A percentile compares a stretch with the other conserved stretches of the same genome.
phyloP scores from a whole-genome alignment of 2,329 filamentous ascomycete genomes.

The Colletotrichum sp. region DNA sequence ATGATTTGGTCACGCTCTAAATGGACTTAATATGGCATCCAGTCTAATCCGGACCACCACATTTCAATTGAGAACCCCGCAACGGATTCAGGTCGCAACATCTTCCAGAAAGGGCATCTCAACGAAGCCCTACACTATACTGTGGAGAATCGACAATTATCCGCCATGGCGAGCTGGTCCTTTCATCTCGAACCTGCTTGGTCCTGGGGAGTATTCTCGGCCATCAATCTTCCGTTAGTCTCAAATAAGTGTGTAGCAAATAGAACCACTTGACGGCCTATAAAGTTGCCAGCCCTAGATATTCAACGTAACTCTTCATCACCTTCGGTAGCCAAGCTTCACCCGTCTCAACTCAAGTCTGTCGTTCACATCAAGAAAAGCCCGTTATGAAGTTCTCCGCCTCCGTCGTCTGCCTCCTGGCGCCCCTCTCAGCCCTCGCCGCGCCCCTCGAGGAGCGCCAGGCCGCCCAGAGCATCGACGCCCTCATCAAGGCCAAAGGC shows the following conservation, averaged over 20 bases:
- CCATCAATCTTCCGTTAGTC: neutral
- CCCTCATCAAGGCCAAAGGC: constrained; percentile 63
- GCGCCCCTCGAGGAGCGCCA: constrained; percentile 40
- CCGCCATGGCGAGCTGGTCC: neutral
- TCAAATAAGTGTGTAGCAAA: neutral
- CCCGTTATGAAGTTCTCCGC: constrained; percentile 26
- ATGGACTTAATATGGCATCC: neutral
- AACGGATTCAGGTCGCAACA: neutral
- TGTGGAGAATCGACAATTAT: neutral
- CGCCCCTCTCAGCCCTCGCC: constrained; percentile 41
- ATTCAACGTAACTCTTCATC: neutral
- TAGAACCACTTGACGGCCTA: neutral
- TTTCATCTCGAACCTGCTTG: neutral
- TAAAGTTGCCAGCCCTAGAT: neutral
- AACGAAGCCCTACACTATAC: neutral
- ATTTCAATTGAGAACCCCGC: neutral
- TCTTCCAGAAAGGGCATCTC: neutral
- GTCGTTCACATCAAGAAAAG: neutral
- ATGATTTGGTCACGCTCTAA: neutral
- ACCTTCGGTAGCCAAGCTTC: neutral
- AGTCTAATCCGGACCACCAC: neutral
- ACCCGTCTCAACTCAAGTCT: neutral
- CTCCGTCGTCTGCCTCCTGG: constrained; percentile 37
- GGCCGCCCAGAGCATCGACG: constrained; percentile 54
- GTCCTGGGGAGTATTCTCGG: neutral